Evolutionary conservation across 2,329 filamentous ascomycete genomes (phyloP).

Genomic region (Bretziella fagacearum): DNA sequence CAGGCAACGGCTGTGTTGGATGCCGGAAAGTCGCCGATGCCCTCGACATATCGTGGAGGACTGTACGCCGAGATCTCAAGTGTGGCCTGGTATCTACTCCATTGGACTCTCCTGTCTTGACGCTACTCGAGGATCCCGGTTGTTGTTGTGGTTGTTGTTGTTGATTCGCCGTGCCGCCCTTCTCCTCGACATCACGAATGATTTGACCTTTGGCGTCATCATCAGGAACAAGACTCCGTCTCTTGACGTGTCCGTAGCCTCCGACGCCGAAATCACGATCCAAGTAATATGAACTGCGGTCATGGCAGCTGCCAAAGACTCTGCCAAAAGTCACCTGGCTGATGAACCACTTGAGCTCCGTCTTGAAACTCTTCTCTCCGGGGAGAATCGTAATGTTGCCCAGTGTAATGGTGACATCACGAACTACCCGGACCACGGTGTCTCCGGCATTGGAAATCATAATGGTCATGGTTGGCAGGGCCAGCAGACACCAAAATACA

Average conservation of each 20-base stretch:
- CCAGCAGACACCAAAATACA: slow-evolving; percentile 80
- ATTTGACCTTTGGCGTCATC: slow-evolving; percentile 7
- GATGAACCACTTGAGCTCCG: slow-evolving; percentile 29
- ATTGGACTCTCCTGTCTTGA: neutral
- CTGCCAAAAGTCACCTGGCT: slow-evolving; percentile 27
- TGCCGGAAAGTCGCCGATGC: slow-evolving; percentile 1
- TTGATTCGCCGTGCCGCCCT: neutral
- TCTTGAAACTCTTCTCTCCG: slow-evolving; percentile 32
- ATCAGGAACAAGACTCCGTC: neutral
- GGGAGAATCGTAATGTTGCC: slow-evolving; percentile 45
- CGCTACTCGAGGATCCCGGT: neutral
- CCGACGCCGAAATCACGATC: neutral
- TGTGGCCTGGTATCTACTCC: neutral
- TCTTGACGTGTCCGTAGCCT: slow-evolving; percentile 2
- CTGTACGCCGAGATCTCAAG: slow-evolving; percentile 4
- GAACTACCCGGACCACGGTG: slow-evolving; percentile 52
- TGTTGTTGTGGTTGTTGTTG: neutral
- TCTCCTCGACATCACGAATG: neutral
- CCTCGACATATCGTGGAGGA: neutral
- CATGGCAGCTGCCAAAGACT: slow-evolving; percentile 21
- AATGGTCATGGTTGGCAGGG: slow-evolving; percentile 75
- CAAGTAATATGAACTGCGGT: neutral
- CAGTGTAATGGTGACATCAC: slow-evolving; percentile 37
- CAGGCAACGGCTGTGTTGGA: slow-evolving; percentile 21
- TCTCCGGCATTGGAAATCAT: slow-evolving; percentile 71